Base-by-base conservation (phyloP, 257 asterid genomes). In the Solanum pimpinellifolium region DNA sequence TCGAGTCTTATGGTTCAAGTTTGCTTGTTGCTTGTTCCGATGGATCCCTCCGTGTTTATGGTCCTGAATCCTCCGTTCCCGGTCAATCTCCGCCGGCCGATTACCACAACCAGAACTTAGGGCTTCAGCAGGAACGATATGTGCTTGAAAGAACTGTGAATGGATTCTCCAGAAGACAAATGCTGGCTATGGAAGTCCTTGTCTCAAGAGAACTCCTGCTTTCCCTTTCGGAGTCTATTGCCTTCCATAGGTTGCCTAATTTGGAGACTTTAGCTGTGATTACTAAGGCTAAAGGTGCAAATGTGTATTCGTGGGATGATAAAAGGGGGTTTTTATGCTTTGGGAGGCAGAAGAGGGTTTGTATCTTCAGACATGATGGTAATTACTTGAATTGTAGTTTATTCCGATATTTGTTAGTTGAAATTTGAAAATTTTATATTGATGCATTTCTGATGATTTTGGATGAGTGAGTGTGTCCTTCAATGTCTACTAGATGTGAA, bases 251-350 rank as follows among this genome's bases (percentile, higher is more conserved):
- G 89, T 89, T 96, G 60, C 98, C 99, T 5, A 93, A 88, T 91
- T 90, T 97, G 89, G 99, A 97, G 91, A 96, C 98, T 1, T 74
- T 92, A 87, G 99, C 99, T 2, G 99, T 97, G 72, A 95, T 97
- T 88, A 95, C 98, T 2, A 97, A 97, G 75, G 99, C 99, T 23
- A 97, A 97, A 90, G 99, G 99, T 29, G 99, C 99, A 4, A 94
- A 96, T 86, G 99, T 93, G 18, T 97, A 91, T 85, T 92, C 97
- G 23, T 97, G 99, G 99, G 99, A 97, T 85, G 99, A 96, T 88
- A 92, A 91, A 88, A 90, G 99, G 39, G 99, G 99, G 35, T 92
- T 92, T 87, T 87, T 97, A 41, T 96, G 99, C 92, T 97, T 96
- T 87, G 95, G 98, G 16, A 90, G 98, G 92, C 98, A 96, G 90